phyloP scores from a whole-genome alignment of 768 basidiomycete species.

The Amanita brunnescens region DNA sequence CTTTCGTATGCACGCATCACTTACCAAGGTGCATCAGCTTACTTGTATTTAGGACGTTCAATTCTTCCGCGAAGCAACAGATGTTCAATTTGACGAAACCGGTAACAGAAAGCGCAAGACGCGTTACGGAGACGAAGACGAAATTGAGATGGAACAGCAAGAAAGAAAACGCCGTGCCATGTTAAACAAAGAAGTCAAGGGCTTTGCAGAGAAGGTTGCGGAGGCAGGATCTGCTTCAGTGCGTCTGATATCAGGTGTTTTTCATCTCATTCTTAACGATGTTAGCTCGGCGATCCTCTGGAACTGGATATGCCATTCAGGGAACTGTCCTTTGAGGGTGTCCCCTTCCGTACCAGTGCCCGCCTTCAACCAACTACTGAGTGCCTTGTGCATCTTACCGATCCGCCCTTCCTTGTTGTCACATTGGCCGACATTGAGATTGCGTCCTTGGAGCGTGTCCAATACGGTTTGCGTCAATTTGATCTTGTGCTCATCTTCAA shows the following conservation, averaged over 20 bases:
- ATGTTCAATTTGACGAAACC: constrained; percentile 97
- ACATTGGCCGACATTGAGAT: constrained; percentile 94
- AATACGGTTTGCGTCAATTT: constrained; percentile 93
- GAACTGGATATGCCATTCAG: constrained; percentile 97
- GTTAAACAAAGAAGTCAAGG: constrained; percentile 90
- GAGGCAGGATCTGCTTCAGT: constrained; percentile 77
- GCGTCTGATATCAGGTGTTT: constrained; percentile 16
- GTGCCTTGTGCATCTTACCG: constrained; percentile 90
- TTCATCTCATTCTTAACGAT: neutral
- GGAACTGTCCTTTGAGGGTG: constrained; percentile 94
- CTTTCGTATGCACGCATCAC: constrained; percentile 52
- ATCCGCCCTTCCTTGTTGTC: constrained; percentile 92
- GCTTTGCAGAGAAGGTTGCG: constrained; percentile 87
- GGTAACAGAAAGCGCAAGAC: constrained; percentile 98
- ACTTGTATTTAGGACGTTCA: constrained; percentile 69
- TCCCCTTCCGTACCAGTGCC: constrained; percentile 91
- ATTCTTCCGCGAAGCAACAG: constrained; percentile 96
- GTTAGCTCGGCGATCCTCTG: constrained; percentile 63
- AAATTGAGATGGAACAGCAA: constrained; percentile 97
- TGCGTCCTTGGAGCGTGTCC: constrained; percentile 93
- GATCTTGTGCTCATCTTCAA: constrained; percentile 97
- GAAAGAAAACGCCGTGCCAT: constrained; percentile 84
- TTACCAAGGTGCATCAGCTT: constrained; percentile 3
- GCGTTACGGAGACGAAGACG: constrained; percentile 96
- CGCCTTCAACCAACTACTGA: constrained; percentile 95